Evolutionary conservation across 2,329 filamentous ascomycete species (phyloP), one percentile per base, ranked within the genome.

Genomic region (Microcera coccophila): DNA sequence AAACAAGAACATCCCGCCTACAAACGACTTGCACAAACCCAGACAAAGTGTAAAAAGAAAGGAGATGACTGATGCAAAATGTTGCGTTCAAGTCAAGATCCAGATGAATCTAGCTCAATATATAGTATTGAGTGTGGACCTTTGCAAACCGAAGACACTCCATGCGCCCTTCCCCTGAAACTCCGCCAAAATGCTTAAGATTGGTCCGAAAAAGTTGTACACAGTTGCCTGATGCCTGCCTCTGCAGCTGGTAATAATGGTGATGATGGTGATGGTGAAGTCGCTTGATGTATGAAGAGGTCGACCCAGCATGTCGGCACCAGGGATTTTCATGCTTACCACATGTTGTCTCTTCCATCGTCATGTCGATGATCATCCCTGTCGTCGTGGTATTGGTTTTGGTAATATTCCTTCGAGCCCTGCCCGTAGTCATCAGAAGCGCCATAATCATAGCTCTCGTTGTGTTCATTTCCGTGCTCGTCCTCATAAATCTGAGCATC

Each of bases 401-500:
- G 62, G 44, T 68, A 69, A 48, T 71, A 70, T 39, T 70, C 66
- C 52, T 69, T 70, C 31, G 52, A 53, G 39, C 64, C 63, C 36
- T 68, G 65, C 34, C 62, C 60, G 39, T 70, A 68, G 41, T 57
- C 60, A 36, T 69, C 67, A 29, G 61, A 54, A 38, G 59, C 61
- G 24, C 70, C 63, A 47, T 69, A 67, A 46, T 62, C 65, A 44
- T 66, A 70, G 42, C 53, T 57, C 40, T 61, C 58, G 34, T 62
- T 55, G 32, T 63, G 55, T 34, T 72, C 69, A 34, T 63, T 67
- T 44, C 66, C 65, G 44, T 75, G 72, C 42, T 74, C 72, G 48
- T 76, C 74, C 54, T 76, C 72, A 49, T 76, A 76, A 29, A 75
- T 74, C 47, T 75, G 73, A 46, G 71, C 71, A 47, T 74, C 71